A percentile compares a stretch with the other conserved stretches of the same genome.
These are phyloP conservation scores for Domatiomyces globalis DNA, from an alignment of 2,329 filamentous ascomycete species.

Conservation along the genomic window DNA sequence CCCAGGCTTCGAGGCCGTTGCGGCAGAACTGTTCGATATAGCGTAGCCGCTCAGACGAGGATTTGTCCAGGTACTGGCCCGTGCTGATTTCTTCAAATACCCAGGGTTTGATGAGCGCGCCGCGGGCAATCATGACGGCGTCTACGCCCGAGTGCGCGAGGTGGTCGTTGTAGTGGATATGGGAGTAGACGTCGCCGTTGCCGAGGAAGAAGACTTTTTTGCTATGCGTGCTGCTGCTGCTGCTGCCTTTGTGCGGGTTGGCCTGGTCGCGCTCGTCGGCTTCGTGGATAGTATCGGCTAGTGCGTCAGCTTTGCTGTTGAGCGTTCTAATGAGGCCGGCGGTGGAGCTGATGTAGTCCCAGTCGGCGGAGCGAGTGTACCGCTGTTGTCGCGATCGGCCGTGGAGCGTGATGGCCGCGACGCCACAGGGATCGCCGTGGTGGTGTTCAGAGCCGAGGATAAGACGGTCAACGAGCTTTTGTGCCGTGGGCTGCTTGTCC, in stretches of 20 bases:
- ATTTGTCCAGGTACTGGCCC: constrained; percentile 92
- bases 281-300: constrained; percentile 64
- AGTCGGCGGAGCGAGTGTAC: constrained; percentile 85
- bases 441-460: constrained; percentile 47
- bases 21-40: constrained; percentile 82
- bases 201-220: constrained; percentile 79
- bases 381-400: constrained; percentile 87
- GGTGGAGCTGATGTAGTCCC: constrained; percentile 85
- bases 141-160: constrained; percentile 69
- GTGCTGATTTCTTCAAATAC: constrained; percentile 77
- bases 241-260: constrained; percentile 29
- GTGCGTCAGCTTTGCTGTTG: constrained; percentile 50
- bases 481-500: constrained; percentile 62
- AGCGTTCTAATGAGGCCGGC: constrained; percentile 70
- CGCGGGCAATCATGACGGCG: constrained; percentile 92
- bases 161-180: constrained; percentile 70
- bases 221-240: constrained; percentile 2
- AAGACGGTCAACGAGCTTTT: constrained; percentile 68
- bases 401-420: constrained; percentile 90
- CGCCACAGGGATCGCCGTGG: constrained; percentile 59
- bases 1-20: constrained; percentile 89
- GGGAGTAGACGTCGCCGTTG: constrained; percentile 92
- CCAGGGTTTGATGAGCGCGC: constrained; percentile 95
- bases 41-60: constrained; percentile 65
- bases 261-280: constrained; percentile 61